These are phyloP conservation scores for Podospora bellae-mahoneyi DNA, from an alignment of 495 filamentous ascomycete genomes.

Conservation along the genomic window DNA sequence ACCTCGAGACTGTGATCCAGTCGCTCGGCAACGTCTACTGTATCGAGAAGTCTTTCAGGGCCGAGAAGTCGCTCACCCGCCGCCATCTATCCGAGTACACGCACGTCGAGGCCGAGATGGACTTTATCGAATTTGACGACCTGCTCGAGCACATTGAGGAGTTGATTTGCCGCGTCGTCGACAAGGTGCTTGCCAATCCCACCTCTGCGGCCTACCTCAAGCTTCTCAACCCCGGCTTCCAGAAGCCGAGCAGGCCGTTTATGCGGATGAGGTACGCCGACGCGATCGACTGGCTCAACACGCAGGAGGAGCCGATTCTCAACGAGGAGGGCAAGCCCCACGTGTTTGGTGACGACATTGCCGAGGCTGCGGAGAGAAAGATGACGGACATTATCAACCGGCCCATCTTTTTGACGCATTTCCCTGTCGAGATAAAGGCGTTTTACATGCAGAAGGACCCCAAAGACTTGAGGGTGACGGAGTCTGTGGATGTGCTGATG, in stretches of 20 bases:
- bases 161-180: slow-evolving; percentile 83
- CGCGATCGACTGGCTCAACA: slow-evolving; percentile 87
- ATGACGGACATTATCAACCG: slow-evolving; percentile 97
- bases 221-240: slow-evolving; percentile 83
- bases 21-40: slow-evolving; percentile 93
- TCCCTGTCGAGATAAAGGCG: slow-evolving; percentile 96
- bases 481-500: slow-evolving; percentile 96
- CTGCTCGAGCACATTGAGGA: slow-evolving; percentile 88
- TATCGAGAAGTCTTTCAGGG: slow-evolving; percentile 97
- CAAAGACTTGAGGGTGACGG: slow-evolving; percentile 80
- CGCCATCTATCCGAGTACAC: slow-evolving; percentile 96
- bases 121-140: slow-evolving; percentile 92
- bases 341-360: slow-evolving; percentile 94
- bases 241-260: slow-evolving; percentile 81
- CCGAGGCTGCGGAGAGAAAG: slow-evolving; percentile 90
- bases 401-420: slow-evolving; percentile 95
- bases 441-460: slow-evolving; percentile 98
- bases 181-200: slow-evolving; percentile 68
- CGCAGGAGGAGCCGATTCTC: slow-evolving; percentile 70
- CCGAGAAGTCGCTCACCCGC: slow-evolving; percentile 91
- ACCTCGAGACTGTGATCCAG: slow-evolving; percentile 92
- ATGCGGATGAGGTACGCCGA: slow-evolving; percentile 92
- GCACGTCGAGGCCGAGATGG: slow-evolving; percentile 93
- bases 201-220: slow-evolving; percentile 65
- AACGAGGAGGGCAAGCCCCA: slow-evolving; percentile 93